A percentile compares a stretch with the other conserved stretches of the same genome.
Conservation (phyloP, 179 eudicot genomes). For the Patellifolia procumbens region DNA sequence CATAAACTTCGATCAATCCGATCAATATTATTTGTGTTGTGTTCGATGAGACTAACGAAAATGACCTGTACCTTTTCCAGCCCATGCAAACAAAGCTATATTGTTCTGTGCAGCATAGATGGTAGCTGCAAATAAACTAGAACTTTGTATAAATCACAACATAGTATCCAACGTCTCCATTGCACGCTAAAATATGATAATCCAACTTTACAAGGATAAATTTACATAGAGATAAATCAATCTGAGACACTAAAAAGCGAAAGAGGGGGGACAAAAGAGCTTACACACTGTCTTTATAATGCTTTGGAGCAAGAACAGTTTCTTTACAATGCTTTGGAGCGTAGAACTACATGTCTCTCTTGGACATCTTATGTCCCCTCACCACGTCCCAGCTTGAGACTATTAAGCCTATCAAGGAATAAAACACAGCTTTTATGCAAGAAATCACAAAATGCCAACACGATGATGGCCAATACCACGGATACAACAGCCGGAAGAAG, state of each 20-base stretch:
- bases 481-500: constrained; percentile 86
- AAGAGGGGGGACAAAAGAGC: neutral
- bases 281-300: no score
- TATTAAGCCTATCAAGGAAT: constrained; percentile 58
- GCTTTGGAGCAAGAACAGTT: no score
- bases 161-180: neutral
- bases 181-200: neutral
- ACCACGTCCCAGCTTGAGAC: constrained; percentile 68
- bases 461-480: constrained; percentile 99
- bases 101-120: no score
- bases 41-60: neutral
- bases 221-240: neutral
- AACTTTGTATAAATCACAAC: neutral
- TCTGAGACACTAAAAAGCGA: neutral
- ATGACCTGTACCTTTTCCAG: no score
- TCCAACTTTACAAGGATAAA: constrained; percentile 10
- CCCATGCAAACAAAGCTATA: no score
- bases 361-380: constrained; percentile 40
- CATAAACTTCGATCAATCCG: no score
- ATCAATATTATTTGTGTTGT: no score
- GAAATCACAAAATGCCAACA: constrained; percentile 85
- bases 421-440: constrained; percentile 62
- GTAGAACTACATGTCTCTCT: constrained; percentile 20
- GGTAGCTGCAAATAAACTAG: no score
- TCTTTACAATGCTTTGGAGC: neutral